These are phyloP conservation scores for Colletotrichum viniferum DNA, from an alignment of 2,329 filamentous ascomycete genomes.

Conservation along the genomic window DNA sequence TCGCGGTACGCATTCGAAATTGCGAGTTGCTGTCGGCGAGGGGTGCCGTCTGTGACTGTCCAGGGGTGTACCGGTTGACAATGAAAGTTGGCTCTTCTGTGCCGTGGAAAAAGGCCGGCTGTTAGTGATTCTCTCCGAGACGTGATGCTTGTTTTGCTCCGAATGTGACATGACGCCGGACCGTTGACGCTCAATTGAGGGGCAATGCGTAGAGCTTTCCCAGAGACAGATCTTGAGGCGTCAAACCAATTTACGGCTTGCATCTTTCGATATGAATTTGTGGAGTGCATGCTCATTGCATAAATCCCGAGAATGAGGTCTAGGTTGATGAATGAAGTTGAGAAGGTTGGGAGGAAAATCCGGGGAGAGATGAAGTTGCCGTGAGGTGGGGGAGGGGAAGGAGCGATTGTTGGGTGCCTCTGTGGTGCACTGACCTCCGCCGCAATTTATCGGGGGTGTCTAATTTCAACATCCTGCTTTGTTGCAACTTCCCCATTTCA, in stretches of 20 bases:
- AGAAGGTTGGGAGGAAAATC: not conserved
- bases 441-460: not conserved
- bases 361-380: not conserved
- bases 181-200: not conserved
- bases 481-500: not conserved
- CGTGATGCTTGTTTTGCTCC: constrained; percentile 2
- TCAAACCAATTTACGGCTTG: not conserved
- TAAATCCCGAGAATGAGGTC: not conserved
- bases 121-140: constrained; percentile 1
- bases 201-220: not conserved
- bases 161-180: not conserved
- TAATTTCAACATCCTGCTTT: not conserved
- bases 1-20: not conserved
- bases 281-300: not conserved
- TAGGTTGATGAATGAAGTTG: not conserved
- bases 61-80: not conserved
- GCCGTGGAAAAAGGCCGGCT: not conserved
- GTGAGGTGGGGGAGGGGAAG: not conserved
- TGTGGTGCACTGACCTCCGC: not conserved
- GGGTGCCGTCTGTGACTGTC: not conserved
- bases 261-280: not conserved
- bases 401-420: not conserved
- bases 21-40: not conserved
- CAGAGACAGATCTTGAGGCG: not conserved
- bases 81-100: not conserved